phyloP scores from a whole-genome alignment of 1,284 basidiomycete genomes.

The Marasmius sp. region DNA sequence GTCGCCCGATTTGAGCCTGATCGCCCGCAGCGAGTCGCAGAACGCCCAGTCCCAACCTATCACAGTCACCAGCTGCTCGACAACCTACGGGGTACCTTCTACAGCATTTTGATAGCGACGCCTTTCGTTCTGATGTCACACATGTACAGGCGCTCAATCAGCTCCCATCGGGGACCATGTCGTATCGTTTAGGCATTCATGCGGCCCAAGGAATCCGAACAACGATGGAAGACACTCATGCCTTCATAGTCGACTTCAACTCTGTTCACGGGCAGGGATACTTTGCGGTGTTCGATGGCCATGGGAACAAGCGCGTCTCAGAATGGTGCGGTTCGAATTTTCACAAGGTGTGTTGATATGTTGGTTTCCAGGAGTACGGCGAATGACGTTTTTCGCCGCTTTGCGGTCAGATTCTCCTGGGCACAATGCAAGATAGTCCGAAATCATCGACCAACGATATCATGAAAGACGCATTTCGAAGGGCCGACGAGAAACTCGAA shows the following conservation, averaged over 20 bases:
- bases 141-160: slow-evolving; percentile 33
- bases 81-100: slow-evolving; percentile 56
- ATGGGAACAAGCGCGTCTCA: slow-evolving; percentile 85
- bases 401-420: slow-evolving; percentile 36
- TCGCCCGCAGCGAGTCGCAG: slow-evolving; percentile 1
- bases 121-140: not conserved
- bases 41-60: slow-evolving; percentile 59
- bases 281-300: slow-evolving; percentile 87
- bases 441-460: slow-evolving; percentile 64
- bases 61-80: slow-evolving; percentile 45
- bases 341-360: slow-evolving; percentile 55
- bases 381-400: not conserved
- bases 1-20: not conserved
- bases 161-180: slow-evolving; percentile 33
- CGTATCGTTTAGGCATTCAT: slow-evolving; percentile 70
- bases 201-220: slow-evolving; percentile 79
- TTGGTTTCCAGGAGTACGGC: not conserved
- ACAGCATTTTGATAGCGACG: not conserved
- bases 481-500: slow-evolving; percentile 70
- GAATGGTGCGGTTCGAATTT: slow-evolving; percentile 90
- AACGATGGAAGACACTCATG: slow-evolving; percentile 87
- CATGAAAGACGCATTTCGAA: slow-evolving; percentile 79
- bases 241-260: slow-evolving; percentile 80
- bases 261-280: slow-evolving; percentile 81
- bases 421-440: slow-evolving; percentile 38